A percentile compares a stretch with the other conserved stretches of the same genome.
Conservation (phyloP, 225 moss, liverwort and hornwort species). For the Pseudoscleropodium purum region DNA sequence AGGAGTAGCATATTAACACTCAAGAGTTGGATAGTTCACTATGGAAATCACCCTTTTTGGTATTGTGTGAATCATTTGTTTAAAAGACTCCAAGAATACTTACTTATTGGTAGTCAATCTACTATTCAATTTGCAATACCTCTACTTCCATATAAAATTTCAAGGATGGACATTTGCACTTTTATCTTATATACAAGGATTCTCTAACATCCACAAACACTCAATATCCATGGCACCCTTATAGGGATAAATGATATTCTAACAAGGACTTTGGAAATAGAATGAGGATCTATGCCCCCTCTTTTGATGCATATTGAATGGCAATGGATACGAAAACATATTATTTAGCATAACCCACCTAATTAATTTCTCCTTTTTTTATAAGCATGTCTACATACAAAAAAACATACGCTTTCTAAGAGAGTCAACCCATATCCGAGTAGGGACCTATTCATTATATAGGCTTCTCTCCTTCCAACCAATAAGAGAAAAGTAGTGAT, state of each 20-base stretch:
- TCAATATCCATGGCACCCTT: too few relatives aligned
- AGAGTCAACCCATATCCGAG: too few relatives aligned
- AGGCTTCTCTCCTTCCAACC: too few relatives aligned
- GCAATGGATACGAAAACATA: neutral
- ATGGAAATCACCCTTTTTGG: rapidly evolving
- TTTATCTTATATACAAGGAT: rapidly evolving
- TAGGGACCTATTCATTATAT: too few relatives aligned
- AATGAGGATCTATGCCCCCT: neutral
- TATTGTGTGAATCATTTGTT: rapidly evolving
- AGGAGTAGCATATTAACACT: neutral
- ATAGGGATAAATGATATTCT: too few relatives aligned
- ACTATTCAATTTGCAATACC: rapidly evolving
- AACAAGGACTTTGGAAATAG: neutral
- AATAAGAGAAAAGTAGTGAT: too few relatives aligned
- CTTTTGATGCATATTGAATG: neutral
- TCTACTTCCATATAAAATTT: neutral
- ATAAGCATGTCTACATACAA: neutral
- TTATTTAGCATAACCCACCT: too few relatives aligned
- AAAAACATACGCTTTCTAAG: neutral
- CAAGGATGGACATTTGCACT: neutral
- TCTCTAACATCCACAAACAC: neutral
- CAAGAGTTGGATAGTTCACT: rapidly evolving
- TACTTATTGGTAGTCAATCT: neutral
- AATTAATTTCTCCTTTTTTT: neutral
- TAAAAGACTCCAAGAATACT: neutral